Evolutionary conservation across 768 basidiomycete genomes (phyloP), one percentile per base, ranked within the genome.

Genomic region (Glaciozyma martinii): DNA sequence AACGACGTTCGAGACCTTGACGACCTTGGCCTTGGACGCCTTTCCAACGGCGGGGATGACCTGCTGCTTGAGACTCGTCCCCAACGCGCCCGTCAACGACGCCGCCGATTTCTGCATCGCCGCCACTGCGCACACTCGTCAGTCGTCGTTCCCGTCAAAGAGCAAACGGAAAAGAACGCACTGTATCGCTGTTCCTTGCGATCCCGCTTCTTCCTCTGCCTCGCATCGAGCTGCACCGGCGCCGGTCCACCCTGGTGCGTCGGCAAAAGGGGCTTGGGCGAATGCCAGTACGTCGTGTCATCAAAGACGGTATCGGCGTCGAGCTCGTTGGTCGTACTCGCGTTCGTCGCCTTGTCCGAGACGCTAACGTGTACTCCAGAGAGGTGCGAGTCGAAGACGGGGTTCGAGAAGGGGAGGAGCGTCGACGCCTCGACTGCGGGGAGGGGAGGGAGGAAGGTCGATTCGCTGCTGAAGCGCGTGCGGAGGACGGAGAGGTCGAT

Each of bases 1-100:
- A 18, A 46, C 30, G 19, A 43, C 27, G 33, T n/a, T n/a, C 37
- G 55, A 42, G 25, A 60, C 50, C 49, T 50, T 50, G 21, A 60
- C 63, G 12, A 25, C 62, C 59, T 63, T 60, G 57, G 62, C 63
- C 60, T 62, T 68, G 37, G 60, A 53, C 6, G 55, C 59, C 27
- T 71, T 71, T 16, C 79, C 74, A 13, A 79, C 80, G 2, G 79
- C 68, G 1, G 79, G 76, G 63, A 87, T 86, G n/a, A 80, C 77
- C 40, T 83, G 80, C 59, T 80, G 80, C 70, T 82, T 78, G 32
- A 87, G 75, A 10, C 75, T 74, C 2, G 77, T 78, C 2, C 86
- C 86, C 0, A 78, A 79, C 8, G 85, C 85, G 0, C 86, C 86
- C 0, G 83, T 85, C 62, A 87, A 73, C 1, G 84, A 85, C 46